A percentile compares a stretch with the other conserved stretches of the same genome.
phyloP scores from a whole-genome alignment of 495 filamentous ascomycete genomes.

The Annulohypoxylon bovei region DNA sequence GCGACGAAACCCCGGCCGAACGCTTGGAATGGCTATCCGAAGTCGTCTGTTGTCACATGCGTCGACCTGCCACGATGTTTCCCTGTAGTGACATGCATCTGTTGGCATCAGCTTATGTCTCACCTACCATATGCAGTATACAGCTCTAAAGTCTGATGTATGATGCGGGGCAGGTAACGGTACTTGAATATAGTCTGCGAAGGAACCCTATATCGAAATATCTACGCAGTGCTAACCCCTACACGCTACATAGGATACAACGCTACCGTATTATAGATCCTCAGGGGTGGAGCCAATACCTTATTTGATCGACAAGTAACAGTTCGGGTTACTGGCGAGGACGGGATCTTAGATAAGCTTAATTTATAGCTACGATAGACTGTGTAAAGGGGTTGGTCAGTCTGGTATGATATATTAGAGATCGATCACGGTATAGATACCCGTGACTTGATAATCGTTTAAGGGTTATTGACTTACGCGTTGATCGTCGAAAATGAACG shows the following conservation, averaged over 20 bases:
- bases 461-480: constrained; percentile 1
- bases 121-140: constrained; percentile 6
- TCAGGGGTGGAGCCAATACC: constrained; percentile 13
- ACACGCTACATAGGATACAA: background rate
- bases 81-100: constrained; percentile 13
- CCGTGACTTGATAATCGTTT: constrained; percentile 26
- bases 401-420: constrained; percentile 14
- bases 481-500: constrained; percentile 18
- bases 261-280: constrained; percentile 6
- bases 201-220: background rate
- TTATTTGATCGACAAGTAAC: constrained; percentile 11
- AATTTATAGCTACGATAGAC: constrained; percentile 20
- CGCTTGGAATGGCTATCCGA: constrained; percentile 10
- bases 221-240: too few species aligned
- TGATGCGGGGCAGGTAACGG: constrained; percentile 36
- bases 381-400: background rate
- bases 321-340: background rate
- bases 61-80: constrained; percentile 11
- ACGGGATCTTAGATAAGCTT: constrained; percentile 35
- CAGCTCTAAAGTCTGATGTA: constrained; percentile 1
- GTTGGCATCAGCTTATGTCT: constrained; percentile 10
- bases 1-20: background rate
- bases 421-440: constrained; percentile 20
- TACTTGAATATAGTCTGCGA: constrained; percentile 32
- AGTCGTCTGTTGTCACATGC: constrained; percentile 33